These are phyloP conservation scores for Saccharata proteae DNA, from an alignment of 2,329 filamentous ascomycete species.

Conservation along the genomic window DNA sequence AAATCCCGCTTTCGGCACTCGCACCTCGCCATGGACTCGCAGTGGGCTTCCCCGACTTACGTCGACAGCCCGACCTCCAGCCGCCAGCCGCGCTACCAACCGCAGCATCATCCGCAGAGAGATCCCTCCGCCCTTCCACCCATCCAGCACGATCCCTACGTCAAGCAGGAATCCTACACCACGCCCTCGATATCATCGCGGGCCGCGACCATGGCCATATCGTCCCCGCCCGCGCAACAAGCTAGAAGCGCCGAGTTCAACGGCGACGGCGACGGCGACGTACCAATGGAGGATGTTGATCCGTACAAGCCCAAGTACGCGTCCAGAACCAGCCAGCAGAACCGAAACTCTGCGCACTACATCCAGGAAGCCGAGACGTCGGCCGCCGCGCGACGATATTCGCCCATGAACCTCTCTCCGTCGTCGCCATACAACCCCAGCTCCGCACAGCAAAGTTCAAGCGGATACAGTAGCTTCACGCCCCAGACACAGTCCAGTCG, in stretches of 20 bases:
- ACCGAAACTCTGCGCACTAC: conserved; percentile 64
- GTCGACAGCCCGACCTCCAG: conserved; percentile 12
- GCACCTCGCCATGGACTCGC: conserved; percentile 8
- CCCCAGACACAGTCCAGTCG: conserved; percentile 42
- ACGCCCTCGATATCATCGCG: conserved; percentile 23
- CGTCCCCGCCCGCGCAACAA: conserved; percentile 20
- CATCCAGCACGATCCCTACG: conserved; percentile 4
- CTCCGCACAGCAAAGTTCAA: conserved; percentile 37
- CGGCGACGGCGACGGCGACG: conserved; percentile 31
- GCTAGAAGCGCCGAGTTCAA: conserved; percentile 24
- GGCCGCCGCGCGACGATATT: conserved; percentile 80
- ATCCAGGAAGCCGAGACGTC: conserved; percentile 58
- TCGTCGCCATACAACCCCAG: conserved; percentile 63
- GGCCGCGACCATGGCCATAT: conserved; percentile 23
- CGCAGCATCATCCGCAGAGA: conserved; percentile 20
- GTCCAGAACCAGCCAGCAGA: conserved; percentile 63
- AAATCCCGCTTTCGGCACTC: conserved; percentile 6
- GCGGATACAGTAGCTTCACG: conserved; percentile 28
- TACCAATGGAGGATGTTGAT: conserved; percentile 75
- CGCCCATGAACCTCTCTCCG: conserved; percentile 87
- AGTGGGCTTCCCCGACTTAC: conserved; percentile 9
- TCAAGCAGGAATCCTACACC: conserved; percentile 23
- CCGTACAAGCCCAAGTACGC: conserved; percentile 74
- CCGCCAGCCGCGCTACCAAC: conserved; percentile 16
- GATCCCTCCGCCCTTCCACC: conserved; percentile 21